Evolutionary conservation across 2,329 filamentous ascomycete species (phyloP), one percentile per base, ranked within the genome.

Genomic region (Ophiocordyceps camponoti-saundersi): DNA sequence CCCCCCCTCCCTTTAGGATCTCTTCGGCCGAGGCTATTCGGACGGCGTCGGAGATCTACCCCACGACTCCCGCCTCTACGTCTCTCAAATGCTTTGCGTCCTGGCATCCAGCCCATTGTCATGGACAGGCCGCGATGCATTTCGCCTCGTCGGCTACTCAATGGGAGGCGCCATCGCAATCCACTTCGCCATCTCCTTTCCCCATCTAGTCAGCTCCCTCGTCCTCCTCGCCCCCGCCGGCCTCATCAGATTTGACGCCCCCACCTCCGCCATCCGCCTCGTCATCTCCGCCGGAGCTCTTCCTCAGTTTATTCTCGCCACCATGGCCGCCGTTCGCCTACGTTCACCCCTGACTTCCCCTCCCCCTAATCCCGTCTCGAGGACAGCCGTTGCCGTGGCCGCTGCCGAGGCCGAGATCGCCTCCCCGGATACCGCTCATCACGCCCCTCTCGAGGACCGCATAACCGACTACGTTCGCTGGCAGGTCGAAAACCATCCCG

Each of bases 211-310:
- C 15, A 71, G 73, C 13, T 76, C 73, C 11, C 68, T 95, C 21
- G 70, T 92, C 12, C 73, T 95, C 6, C 72, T 95, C 41, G 86
- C 87, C 0, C 87, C 89, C 0, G 72, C 80, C 0, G 89, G 89
- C 0, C 69, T 95, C 42, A 76, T 95, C 52, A 66, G 74, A 41
- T 61, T 69, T 0, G 63, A 69, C 48, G 70, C 70, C 53, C 75
- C 79, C 50, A 73, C 72, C 21, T 59, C 62, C 36, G 51, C 66
- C 11, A 69, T 67, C 29, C 67, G 70, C 40, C 57, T 76, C 47
- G 55, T 79, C 46, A 80, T 78, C 60, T 65, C 63, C n/a, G 70
- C 70, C 7, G 73, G 72, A 16, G 53, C 74, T 42, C 57, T 80
- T 15, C 76, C 77, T 2, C 70, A 73, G 51, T 61, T 66, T 4